Conservation (phyloP, 2,329 filamentous ascomycete species). For the Leptosphaerulina australis region DNA sequence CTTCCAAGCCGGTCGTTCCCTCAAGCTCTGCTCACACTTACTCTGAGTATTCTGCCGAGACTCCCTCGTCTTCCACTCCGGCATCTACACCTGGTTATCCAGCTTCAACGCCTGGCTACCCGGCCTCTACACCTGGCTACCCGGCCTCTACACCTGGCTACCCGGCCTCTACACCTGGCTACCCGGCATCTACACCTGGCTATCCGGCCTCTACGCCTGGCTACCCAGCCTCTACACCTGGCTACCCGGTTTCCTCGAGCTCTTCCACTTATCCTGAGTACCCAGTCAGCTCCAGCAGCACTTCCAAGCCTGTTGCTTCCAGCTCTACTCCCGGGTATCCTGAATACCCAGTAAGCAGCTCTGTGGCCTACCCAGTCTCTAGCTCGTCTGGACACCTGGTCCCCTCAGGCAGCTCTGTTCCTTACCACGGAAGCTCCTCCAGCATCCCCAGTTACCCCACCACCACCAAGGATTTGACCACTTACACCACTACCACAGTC, state of each 20-base stretch:
- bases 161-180: slow-evolving; percentile 7
- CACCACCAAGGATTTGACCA: slow-evolving; percentile 36
- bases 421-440: slow-evolving; percentile 16
- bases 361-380: slow-evolving; percentile 11
- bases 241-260: not conserved
- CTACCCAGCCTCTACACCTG: slow-evolving; percentile 10
- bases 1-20: slow-evolving; percentile 2
- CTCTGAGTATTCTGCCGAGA: slow-evolving; percentile 8
- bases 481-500: slow-evolving; percentile 30
- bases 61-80: slow-evolving; percentile 11
- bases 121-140: slow-evolving; percentile 5
- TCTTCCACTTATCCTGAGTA: not conserved
- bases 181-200: no score
- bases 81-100: slow-evolving; percentile 4
- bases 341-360: slow-evolving; percentile 9
- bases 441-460: slow-evolving; percentile 3
- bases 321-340: slow-evolving; percentile 9
- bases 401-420: not conserved
- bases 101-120: slow-evolving; percentile 8
- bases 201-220: no score
- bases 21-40: slow-evolving; percentile 5
- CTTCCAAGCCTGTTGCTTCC: slow-evolving; percentile 5
- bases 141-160: slow-evolving; percentile 5
- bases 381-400: not conserved
- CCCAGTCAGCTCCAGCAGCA: not conserved